Percentiles rank a stretch among this genome's conserved stretches.
Conservation (phyloP, 352 stramenopile species). For the Elongisporangium anandrum region DNA sequence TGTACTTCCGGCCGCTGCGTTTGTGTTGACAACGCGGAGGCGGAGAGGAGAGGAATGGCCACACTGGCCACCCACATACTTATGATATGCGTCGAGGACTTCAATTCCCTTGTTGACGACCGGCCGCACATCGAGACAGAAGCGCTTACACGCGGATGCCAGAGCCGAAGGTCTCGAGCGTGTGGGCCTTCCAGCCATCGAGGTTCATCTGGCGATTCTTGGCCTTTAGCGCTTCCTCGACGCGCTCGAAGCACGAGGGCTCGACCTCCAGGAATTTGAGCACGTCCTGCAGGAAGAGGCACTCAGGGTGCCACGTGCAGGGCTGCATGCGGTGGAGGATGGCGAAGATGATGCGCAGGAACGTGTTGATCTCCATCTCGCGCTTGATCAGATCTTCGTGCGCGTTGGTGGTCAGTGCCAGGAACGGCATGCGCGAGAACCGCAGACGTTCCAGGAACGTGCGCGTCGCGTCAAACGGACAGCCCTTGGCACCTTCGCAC, state of each 20-base stretch:
- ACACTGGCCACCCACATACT: not conserved
- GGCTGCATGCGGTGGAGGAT: slow-evolving; percentile 77
- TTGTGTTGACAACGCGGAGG: not conserved
- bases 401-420: slow-evolving; percentile 37
- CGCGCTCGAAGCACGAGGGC: slow-evolving; percentile 63
- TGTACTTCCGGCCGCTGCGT: not conserved
- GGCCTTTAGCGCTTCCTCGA: slow-evolving; percentile 56
- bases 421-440: slow-evolving; percentile 73
- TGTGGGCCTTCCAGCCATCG: slow-evolving; percentile 74
- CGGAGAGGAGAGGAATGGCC: not conserved
- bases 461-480: slow-evolving; percentile 65
- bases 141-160: slow-evolving; percentile 50
- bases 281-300: slow-evolving; percentile 78
- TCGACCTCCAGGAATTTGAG: slow-evolving; percentile 76
- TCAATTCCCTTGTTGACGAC: not conserved
- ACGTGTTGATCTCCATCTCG: slow-evolving; percentile 80
- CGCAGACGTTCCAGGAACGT: slow-evolving; percentile 70
- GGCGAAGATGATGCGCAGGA: slow-evolving; percentile 74
- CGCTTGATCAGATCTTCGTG: slow-evolving; percentile 52
- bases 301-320: slow-evolving; percentile 58
- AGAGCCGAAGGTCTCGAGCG: slow-evolving; percentile 68
- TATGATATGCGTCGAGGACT: not conserved
- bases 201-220: slow-evolving; percentile 70
- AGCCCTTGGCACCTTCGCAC: slow-evolving; percentile 51
- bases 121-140: not conserved